Evolutionary conservation across 257 asterid genomes (phyloP).

Genomic region (Paraleonurus japonicus): DNA sequence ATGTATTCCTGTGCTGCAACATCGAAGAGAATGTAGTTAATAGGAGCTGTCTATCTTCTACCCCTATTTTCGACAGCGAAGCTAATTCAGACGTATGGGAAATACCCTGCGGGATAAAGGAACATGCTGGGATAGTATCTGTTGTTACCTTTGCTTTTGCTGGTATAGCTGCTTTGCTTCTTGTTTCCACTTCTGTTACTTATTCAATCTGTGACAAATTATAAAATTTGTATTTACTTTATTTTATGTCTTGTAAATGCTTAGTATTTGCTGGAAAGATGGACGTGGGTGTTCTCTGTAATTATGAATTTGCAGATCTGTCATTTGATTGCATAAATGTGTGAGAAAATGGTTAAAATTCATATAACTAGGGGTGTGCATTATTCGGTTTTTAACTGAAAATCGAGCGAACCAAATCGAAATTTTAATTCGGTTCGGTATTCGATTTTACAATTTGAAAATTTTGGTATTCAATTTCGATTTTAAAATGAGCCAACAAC

Average conservation of each 20-base stretch:
- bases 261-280: neutral
- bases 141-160: conserved; percentile 62
- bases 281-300: too few relatives aligned
- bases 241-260: neutral
- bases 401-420: too few relatives aligned
- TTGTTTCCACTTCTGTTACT: conserved; percentile 45
- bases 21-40: conserved; percentile 19
- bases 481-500: too few relatives aligned
- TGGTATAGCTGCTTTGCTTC: conserved; percentile 48
- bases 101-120: conserved; percentile 70
- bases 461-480: too few relatives aligned
- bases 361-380: too few relatives aligned
- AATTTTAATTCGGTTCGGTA: too few relatives aligned
- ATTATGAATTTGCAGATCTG: too few relatives aligned
- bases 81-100: conserved; percentile 50
- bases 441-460: too few relatives aligned
- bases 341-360: too few relatives aligned
- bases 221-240: conserved; percentile 28
- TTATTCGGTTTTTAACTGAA: too few relatives aligned
- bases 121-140: conserved; percentile 57
- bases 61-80: conserved; percentile 18
- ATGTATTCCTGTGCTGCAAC: conserved; percentile 49
- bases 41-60: conserved; percentile 35
- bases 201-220: conserved; percentile 28
- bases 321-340: too few relatives aligned